phyloP scores from a whole-genome alignment of 495 filamentous ascomycete species.

The Penicillium manginii region DNA sequence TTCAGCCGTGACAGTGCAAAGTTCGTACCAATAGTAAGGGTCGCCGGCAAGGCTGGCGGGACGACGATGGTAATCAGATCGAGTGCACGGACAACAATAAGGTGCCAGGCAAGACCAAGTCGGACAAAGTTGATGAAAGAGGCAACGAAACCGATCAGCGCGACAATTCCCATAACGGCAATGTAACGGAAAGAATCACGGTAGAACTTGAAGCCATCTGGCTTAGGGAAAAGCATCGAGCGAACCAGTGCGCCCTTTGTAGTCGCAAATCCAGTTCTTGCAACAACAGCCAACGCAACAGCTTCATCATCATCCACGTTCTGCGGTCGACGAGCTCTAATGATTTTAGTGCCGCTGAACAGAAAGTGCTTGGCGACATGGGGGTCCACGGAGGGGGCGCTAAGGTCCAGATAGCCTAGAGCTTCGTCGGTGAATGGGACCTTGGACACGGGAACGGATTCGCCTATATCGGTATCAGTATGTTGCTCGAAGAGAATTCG shows the following conservation, averaged over 20 bases:
- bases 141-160: constrained; percentile 81
- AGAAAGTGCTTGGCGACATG: constrained; percentile 85
- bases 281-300: constrained; percentile 87
- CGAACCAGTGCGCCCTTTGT: constrained; percentile 96
- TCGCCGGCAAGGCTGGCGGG: constrained; percentile 94
- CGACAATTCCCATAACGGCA: constrained; percentile 93
- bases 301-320: constrained; percentile 85
- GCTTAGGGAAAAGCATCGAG: constrained; percentile 98
- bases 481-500: neutral
- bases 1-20: constrained; percentile 89
- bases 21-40: constrained; percentile 93
- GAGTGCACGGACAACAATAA: constrained; percentile 88
- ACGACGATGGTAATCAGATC: constrained; percentile 98
- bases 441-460: constrained; percentile 97
- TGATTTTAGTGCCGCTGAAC: constrained; percentile 94
- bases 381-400: constrained; percentile 75
- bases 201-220: constrained; percentile 97
- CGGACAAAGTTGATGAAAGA: constrained; percentile 93
- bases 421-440: constrained; percentile 82
- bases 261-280: constrained; percentile 94
- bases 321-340: constrained; percentile 85
- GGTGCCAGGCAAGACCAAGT: constrained; percentile 78
- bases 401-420: constrained; percentile 71
- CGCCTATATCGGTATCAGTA: constrained; percentile 58
- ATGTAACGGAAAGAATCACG: constrained; percentile 98